Evolutionary conservation across 495 filamentous ascomycete genomes (phyloP), one percentile per base, ranked within the genome.

Genomic region (Podospora pseudocomata): DNA sequence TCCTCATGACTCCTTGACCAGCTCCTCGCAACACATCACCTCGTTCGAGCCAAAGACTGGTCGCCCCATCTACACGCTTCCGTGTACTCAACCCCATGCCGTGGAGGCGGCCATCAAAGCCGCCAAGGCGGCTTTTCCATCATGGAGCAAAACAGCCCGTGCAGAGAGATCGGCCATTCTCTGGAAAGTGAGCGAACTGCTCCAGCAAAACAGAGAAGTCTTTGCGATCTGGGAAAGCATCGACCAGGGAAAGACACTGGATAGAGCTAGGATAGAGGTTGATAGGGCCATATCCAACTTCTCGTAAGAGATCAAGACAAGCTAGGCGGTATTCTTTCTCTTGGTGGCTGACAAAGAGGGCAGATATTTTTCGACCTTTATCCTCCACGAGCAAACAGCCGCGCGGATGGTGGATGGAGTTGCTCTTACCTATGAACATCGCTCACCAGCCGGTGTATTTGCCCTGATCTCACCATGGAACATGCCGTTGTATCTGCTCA

Each of bases 171-270:
- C 74, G 15, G 53, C 49, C 1, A 61, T 68, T 49, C 70, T 76
- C 23, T 63, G 67, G 53, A 71, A 67, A 30, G 32, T 76, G 11
- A 70, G 66, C 49, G 65, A 76, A 20, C 39, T 76, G 53, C 64
- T 76, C 64, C 62, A 66, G 49, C 61, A 71, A 20, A 39, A 74
- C 23, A 66, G 70, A 4, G 74, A 76, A 19, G 54, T 71, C 5
- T 70, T 76, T 59, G 74, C 74, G n/a, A 72, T 73, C n/a, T 76
- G 74, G 74, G 74, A 76, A 58, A 74, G 72, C 54, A 71, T 76
- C 26, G 72, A 76, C 28, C 74, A 76, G 39, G 74, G 74, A 5
- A 76, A 76, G 67, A 74, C 70, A 18, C 4, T 76, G 13, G 70
- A 74, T 27, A 58, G 74, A 26, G 74, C 74, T 0, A 64, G 72